Base-by-base conservation (phyloP, 331 rosid genomes). In the Spiraea crenata region DNA sequence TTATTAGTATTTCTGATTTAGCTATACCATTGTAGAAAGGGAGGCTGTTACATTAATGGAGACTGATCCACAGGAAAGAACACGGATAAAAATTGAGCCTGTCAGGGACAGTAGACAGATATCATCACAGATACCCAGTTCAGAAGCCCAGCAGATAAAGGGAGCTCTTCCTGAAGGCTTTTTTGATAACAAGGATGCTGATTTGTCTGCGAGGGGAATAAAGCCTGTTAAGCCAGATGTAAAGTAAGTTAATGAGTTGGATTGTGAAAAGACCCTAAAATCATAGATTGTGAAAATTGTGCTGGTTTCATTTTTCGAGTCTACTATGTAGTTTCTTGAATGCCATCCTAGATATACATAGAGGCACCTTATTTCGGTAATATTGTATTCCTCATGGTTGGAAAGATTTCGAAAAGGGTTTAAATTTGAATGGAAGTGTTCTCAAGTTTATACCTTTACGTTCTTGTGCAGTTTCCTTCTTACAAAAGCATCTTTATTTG, bases 171-270 rank as follows among this genome's bases (percentile, higher is more conserved):
- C 99, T 40, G 99, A 89, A 81, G 97, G 99, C 64, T 95, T 95
- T 82, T 95, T 91, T 83, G 99, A 95, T 75, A 89, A 87, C 76
- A 95, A 95, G 86, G 99, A 95, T 46, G 99, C 97, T 44, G 99
- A 95, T 76, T 73, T 91, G 78, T 89, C 82, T 55, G 99, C 97
- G 48, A 86, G 92, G 48, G 99, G 99, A 78, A 87, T 91, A 65
- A 95, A 89, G 82, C 91, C 40, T 52, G 90, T 86, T 57, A 95
- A 95, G 85, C 96, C 86, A 61, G 95, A 95, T 81, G 90, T 89
- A 82, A 95, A 95, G 99, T 95, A 85, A 73, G 96, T 41, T 31
- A 5, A 25, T 44, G 20, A 1, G 86, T 73, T 63, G 67, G 31
- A 0, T 25, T 25, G 31, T 25, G 31, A 25, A 25, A 25, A 25